A percentile compares a stretch with the other conserved stretches of the same genome.
Conservation (phyloP, 2,329 filamentous ascomycete genomes). For the Grosmannia penicillata region DNA sequence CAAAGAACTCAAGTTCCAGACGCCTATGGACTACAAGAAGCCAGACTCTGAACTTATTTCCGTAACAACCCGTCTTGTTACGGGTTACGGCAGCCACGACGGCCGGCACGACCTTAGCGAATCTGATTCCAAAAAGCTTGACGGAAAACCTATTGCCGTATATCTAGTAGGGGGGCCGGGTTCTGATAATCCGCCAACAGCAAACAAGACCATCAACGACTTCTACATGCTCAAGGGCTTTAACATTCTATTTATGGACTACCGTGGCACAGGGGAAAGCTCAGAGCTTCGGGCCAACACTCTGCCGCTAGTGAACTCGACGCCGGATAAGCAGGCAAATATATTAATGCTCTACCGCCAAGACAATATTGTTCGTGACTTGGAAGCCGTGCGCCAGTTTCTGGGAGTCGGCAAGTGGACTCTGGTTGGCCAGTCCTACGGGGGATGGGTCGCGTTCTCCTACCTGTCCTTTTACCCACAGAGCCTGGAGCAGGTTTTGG, state of each 20-base stretch:
- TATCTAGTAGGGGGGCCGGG: constrained; percentile 60
- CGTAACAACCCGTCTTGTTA: neutral
- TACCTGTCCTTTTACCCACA: constrained; percentile 55
- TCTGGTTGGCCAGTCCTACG: constrained; percentile 58
- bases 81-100: neutral
- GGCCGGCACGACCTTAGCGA: neutral
- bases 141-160: constrained; percentile 18
- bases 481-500: constrained; percentile 46
- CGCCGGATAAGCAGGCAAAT: neutral
- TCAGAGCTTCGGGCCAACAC: constrained; percentile 42
- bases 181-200: constrained; percentile 23
- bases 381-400: constrained; percentile 51
- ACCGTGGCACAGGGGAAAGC: constrained; percentile 56
- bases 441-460: constrained; percentile 55
- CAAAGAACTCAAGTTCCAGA: constrained; percentile 3
- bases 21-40: constrained; percentile 7
- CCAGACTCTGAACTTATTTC: neutral
- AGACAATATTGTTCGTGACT: constrained; percentile 59
- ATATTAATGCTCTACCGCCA: constrained; percentile 41
- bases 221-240: constrained; percentile 51
- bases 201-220: constrained; percentile 28
- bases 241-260: constrained; percentile 53
- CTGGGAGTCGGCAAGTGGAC: constrained; percentile 47
- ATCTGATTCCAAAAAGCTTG: neutral
- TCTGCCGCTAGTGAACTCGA: constrained; percentile 23